phyloP scores from a whole-genome alignment of 805 yeast genomes.

The Sugiyamaella chiloensis region DNA sequence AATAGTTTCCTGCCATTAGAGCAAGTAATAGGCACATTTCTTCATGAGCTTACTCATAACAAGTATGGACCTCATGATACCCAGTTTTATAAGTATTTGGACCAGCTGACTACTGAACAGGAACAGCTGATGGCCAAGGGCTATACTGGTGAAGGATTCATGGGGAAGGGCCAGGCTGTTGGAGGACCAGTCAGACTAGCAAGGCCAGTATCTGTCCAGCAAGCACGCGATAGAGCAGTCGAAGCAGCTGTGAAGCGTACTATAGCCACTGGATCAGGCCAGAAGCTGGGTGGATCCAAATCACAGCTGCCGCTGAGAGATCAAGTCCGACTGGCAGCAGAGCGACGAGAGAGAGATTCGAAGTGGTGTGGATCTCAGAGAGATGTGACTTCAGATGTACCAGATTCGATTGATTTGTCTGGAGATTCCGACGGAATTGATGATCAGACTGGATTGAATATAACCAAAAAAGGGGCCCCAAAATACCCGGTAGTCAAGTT shows the following conservation, averaged over 20 bases:
- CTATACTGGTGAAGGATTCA: slow-evolving; percentile 44
- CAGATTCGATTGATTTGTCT: background rate
- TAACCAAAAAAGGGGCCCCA: background rate
- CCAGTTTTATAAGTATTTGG: slow-evolving; percentile 62
- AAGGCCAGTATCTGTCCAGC: slow-evolving; percentile 7
- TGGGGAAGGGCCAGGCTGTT: slow-evolving; percentile 46
- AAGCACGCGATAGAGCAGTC: slow-evolving; percentile 20
- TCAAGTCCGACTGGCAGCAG: slow-evolving; percentile 58
- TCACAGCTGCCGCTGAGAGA: slow-evolving; percentile 36
- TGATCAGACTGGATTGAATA: background rate
- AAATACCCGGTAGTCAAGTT: background rate
- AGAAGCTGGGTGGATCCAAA: slow-evolving; percentile 34
- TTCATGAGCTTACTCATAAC: slow-evolving; percentile 88
- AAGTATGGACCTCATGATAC: slow-evolving; percentile 75
- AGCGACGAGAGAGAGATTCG: slow-evolving; percentile 41
- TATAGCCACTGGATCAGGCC: slow-evolving; percentile 33
- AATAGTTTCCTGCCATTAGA: slow-evolving; percentile 54
- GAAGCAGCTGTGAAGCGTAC: slow-evolving; percentile 38
- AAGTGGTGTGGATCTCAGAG: slow-evolving; percentile 29
- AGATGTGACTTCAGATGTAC: no score
- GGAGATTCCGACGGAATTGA: background rate
- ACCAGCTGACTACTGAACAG: slow-evolving; percentile 53
- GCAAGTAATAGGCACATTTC: slow-evolving; percentile 73
- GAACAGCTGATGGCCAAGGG: slow-evolving; percentile 40
- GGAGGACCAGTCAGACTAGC: slow-evolving; percentile 33